Evolutionary conservation across 768 basidiomycete species (phyloP), one percentile per base, ranked within the genome.

Genomic region (Piloderma croceum): DNA sequence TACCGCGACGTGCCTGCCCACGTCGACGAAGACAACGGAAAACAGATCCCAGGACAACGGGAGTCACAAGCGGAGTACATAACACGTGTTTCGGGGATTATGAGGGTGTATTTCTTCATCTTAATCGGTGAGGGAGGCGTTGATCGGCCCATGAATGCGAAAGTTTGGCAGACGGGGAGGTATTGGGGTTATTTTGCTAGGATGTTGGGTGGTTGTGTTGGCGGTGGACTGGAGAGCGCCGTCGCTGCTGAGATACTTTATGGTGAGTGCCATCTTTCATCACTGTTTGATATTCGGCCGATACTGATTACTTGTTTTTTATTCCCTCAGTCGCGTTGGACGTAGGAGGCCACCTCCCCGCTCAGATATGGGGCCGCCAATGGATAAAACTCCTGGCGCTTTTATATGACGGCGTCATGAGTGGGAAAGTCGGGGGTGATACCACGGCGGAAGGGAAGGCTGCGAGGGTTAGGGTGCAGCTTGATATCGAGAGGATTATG

Each of bases 41-140:
- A 21, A 61, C 73, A 57, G 48, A n/a, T n/a, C n/a, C n/a, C n/a
- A n/a, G n/a, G n/a, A n/a, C n/a, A n/a, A n/a, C n/a, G n/a, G n/a
- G n/a, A n/a, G n/a, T n/a, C n/a, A n/a, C n/a, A n/a, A 17, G 62
- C 72, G 29, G 83, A 88, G 24, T 83, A 85, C 52, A 68, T 73
- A 7, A 69, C 65, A 24, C 78, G 93, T 18, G 66, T 92, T 34
- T 65, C 77, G 22, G 90, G 90, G 7, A 73, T 90, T 23, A 76
- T 92, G 75, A 76, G 92, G 22, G 79, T 97, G 18, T 97, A 94
- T 64, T 89, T 90, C 56, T 69, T 79, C 15, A 74, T 93, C 34
- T 56, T 91, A 46, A n/a, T n/a, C n/a, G n/a, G 41, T 47, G 27
- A 9, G 9, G 27, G 10, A 15, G 12, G 50, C 61, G 3, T 63